Evolutionary conservation across 495 filamentous ascomycete genomes (phyloP), one percentile per base, ranked within the genome.

Genomic region (Cladorrhinum samala): DNA sequence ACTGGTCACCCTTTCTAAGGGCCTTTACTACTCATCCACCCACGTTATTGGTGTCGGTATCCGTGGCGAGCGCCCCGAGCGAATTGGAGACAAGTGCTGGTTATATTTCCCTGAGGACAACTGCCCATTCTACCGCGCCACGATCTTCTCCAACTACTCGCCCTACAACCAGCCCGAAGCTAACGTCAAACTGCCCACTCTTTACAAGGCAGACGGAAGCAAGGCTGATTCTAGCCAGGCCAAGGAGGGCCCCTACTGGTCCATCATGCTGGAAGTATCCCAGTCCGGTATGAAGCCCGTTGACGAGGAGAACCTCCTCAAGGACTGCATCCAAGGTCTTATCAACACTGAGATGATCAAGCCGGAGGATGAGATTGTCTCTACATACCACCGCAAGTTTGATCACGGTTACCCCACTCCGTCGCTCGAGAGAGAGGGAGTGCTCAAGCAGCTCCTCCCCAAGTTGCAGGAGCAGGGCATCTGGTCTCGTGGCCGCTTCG

Each of bases 131-230:
- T 99, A 99, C 80, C 90, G 93, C 63, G 93, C 93, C 65, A 99
- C 93, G 57, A 97, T 99, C 76, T 99, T 99, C 84, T 97, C 93
- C 74, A 99, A 99, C 84, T 99, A 99, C 81, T 97, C 94, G 16
- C 93, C 92, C 53, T 82, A 95, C 83, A 99, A 99, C 77, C 93
- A 97, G 74, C 93, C 93, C 17, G 75, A 84, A 49, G 76, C 80
- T 41, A 83, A 83, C 52, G 84, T 80, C 64, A 93, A 94, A 77
- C 86, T 99, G 37, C 81, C 90, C 41, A 97, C 93, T 13, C 74
- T 87, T 52, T 86, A 89, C 65, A 80, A 89, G 25, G 93, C 89
- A 21, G 77, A 95, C 56, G 93, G 93, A 72, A 85, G 82, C 70
- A 86, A 87, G 73, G 82, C 91, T 38, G 62, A 72, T 23, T 84